Conservation (phyloP, 768 basidiomycete genomes). For the Tulasnella sp. region DNA sequence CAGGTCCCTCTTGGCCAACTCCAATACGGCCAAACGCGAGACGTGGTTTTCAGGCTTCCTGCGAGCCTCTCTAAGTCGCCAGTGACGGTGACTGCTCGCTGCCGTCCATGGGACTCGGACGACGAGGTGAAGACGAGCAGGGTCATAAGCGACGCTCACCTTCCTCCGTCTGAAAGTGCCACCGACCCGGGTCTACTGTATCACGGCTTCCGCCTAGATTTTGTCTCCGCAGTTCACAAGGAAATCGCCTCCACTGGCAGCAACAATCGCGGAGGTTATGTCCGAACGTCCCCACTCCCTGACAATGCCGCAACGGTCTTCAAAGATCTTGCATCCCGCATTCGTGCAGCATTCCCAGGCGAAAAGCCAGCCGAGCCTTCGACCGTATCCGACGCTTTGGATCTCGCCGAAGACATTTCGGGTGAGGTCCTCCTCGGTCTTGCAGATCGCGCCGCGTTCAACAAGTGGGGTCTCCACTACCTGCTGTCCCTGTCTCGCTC, state of each 20-base stretch:
- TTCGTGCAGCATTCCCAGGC: constrained; percentile 8
- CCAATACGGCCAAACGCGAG: constrained; percentile 29
- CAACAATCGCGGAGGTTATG: neutral
- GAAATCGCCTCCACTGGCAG: neutral
- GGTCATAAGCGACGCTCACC: neutral
- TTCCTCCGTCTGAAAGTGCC: neutral
- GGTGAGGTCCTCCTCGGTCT: constrained; percentile 28
- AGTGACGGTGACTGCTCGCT: constrained; percentile 10
- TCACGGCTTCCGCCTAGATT: neutral
- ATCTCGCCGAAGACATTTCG: constrained; percentile 27
- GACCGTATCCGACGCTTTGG: constrained; percentile 12
- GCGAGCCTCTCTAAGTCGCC: neutral
- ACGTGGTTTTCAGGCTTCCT: constrained; percentile 22
- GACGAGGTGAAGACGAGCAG: neutral
- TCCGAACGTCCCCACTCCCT: neutral
- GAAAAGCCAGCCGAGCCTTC: constrained; percentile 3
- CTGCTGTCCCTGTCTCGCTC: constrained; percentile 29
- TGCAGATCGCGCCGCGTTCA: neutral
- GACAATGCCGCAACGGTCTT: neutral
- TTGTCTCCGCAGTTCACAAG: neutral
- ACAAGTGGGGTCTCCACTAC: constrained; percentile 30
- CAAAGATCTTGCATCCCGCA: neutral
- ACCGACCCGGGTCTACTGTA: neutral
- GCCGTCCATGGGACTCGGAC: constrained; percentile 12
- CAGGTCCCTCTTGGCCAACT: constrained; percentile 17